A percentile compares a stretch with the other conserved stretches of the same genome.
Evolutionary conservation across 345 rosid species (phyloP).

Genomic region (Aurinia saxatilis): DNA sequence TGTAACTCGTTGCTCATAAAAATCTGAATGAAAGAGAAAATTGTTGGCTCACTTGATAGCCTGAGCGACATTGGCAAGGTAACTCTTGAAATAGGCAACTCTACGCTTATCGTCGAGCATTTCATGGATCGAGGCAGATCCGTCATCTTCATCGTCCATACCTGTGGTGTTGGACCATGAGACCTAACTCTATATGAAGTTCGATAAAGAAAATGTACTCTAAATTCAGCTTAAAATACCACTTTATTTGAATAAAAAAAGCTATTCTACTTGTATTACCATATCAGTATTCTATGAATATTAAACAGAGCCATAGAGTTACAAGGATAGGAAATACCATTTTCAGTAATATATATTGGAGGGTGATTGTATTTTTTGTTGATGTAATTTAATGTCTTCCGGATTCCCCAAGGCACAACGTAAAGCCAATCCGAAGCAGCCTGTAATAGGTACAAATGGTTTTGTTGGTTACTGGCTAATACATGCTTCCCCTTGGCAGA

Average conservation of each 20-base stretch:
- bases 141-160: constrained; percentile 84
- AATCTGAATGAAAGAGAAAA: neutral
- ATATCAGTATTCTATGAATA: neutral
- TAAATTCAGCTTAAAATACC: neutral
- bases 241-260: neutral
- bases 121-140: constrained; percentile 51
- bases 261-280: neutral
- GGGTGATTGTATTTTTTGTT: constrained; percentile 53
- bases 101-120: constrained; percentile 83
- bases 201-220: neutral
- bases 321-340: constrained; percentile 37
- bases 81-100: constrained; percentile 54
- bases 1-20: neutral
- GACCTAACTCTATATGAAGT: neutral
- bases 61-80: constrained; percentile 61
- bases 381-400: constrained; percentile 61
- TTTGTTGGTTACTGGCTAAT: constrained; percentile 7
- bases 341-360: constrained; percentile 66
- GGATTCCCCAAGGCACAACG: constrained; percentile 88
- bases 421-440: constrained; percentile 95
- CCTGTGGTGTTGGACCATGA: constrained; percentile 39
- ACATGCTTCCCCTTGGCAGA: neutral
- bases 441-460: constrained; percentile 35
- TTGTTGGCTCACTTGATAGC: constrained; percentile 52
- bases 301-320: neutral